Percentiles rank a stretch among this genome's conserved stretches.
Conservation (phyloP, 2,329 filamentous ascomycete genomes). For the Ophiostoma perfectum region DNA sequence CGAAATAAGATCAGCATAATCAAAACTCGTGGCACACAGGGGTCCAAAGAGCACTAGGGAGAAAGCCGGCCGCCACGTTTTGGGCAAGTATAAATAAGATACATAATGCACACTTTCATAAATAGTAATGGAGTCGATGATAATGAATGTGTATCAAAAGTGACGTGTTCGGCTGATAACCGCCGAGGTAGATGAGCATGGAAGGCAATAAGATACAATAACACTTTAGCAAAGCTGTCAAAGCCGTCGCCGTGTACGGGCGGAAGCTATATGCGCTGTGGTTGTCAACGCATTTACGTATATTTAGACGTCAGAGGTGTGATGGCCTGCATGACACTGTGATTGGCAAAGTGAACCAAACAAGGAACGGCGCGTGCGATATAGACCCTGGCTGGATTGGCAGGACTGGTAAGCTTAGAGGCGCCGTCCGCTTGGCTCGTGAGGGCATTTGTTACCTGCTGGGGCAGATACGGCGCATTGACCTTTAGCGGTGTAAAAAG, state of each 20-base stretch:
- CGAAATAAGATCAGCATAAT: neutral
- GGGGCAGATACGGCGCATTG: neutral
- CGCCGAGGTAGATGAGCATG: neutral
- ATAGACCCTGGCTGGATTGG: neutral
- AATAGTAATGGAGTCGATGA: neutral
- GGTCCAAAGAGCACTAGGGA: neutral
- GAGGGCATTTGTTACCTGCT: neutral
- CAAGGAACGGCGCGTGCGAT: slow-evolving; percentile 2
- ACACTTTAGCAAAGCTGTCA: neutral
- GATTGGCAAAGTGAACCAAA: neutral
- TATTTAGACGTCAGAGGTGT: neutral
- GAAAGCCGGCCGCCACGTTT: slow-evolving; percentile 3
- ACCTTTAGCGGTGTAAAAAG: neutral
- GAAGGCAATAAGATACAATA: no score
- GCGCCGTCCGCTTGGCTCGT: neutral
- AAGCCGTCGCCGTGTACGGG: neutral
- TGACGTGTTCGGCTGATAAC: no score
- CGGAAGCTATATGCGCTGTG: no score
- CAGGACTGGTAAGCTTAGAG: neutral
- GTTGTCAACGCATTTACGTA: no score
- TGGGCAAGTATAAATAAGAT: neutral
- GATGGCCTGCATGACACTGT: neutral
- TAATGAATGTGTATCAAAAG: neutral
- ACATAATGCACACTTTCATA: neutral
- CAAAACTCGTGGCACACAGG: slow-evolving; percentile 12